Percentiles rank a stretch among this genome's conserved stretches.
These are phyloP conservation scores for Zizania palustris DNA, from an alignment of 202 grass and related monocot genomes.

Conservation along the genomic window DNA sequence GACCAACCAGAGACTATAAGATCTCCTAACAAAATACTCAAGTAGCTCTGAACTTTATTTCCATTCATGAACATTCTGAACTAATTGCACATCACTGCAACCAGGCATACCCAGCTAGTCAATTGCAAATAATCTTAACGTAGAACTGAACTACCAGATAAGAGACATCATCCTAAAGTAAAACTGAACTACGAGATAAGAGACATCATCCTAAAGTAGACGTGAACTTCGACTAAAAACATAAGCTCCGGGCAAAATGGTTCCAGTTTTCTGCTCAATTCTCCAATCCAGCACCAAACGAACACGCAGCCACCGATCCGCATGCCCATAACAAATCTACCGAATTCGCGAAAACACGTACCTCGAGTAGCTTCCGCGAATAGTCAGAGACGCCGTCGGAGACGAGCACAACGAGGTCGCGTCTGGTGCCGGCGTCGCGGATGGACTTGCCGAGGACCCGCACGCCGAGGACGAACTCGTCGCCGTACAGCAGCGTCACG, in stretches of 20 bases:
- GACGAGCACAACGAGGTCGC: constrained; percentile 72
- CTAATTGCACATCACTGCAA: too few species aligned
- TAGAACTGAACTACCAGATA: background rate
- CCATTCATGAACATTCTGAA: background rate
- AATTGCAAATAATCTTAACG: background rate
- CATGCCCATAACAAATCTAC: background rate
- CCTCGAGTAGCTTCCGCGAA: constrained; percentile 63
- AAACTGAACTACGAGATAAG: background rate
- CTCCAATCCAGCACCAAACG: background rate
- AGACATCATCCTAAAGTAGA: background rate
- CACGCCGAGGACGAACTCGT: constrained; percentile 77
- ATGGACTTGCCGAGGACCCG: constrained; percentile 83
- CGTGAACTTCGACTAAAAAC: background rate
- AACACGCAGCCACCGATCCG: background rate
- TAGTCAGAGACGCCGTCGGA: constrained; percentile 76
- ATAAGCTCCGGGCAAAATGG: background rate
- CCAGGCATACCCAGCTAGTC: background rate
- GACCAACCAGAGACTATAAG: background rate
- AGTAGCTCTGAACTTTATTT: background rate
- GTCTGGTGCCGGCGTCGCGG: constrained; percentile 54
- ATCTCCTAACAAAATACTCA: background rate
- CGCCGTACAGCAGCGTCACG: constrained; percentile 74
- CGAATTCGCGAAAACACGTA: constrained; percentile 38
- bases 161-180: constrained; percentile 16
- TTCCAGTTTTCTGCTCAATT: background rate